Conservation (phyloP, 73 alveolate species). For the Uronychia setigera region DNA sequence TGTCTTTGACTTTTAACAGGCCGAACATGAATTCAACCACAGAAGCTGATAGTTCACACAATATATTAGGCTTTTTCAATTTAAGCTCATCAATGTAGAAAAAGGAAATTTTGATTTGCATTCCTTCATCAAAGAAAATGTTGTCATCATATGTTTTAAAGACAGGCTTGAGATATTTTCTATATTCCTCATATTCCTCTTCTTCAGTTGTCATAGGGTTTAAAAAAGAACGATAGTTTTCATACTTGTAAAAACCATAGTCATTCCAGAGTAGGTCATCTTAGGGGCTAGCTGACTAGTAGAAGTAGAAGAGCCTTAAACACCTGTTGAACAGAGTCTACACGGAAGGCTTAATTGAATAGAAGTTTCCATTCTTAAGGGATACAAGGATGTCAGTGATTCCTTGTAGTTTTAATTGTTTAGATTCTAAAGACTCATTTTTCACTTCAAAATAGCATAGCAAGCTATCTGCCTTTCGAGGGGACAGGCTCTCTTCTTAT, state of each 20-base stretch:
- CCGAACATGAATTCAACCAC: background rate
- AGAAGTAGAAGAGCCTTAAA: constrained; percentile 49
- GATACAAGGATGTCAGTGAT: background rate
- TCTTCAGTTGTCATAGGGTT: constrained; percentile 10
- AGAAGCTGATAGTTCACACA: constrained; percentile 2
- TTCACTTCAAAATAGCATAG: background rate
- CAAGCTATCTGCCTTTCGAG: background rate
- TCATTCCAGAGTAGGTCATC: constrained; percentile 40
- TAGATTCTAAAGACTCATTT: background rate
- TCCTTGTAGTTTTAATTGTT: background rate
- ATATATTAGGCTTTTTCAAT: background rate
- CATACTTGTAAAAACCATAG: constrained; percentile 48
- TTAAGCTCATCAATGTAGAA: constrained; percentile 1
- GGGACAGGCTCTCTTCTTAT: background rate
- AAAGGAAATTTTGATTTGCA: constrained; percentile 11
- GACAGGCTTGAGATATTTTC: background rate
- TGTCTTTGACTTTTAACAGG: background rate
- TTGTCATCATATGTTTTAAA: background rate
- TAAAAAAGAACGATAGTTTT: constrained; percentile 6
- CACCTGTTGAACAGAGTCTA: constrained; percentile 20
- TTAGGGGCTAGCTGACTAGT: constrained; percentile 23
- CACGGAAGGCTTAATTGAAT: background rate
- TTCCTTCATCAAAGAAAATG: constrained; percentile 20
- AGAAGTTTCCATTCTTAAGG: background rate
- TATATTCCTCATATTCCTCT: background rate